phyloP scores from a whole-genome alignment of 2,329 filamentous ascomycete species.

The Mycosphaerella arachidis region DNA sequence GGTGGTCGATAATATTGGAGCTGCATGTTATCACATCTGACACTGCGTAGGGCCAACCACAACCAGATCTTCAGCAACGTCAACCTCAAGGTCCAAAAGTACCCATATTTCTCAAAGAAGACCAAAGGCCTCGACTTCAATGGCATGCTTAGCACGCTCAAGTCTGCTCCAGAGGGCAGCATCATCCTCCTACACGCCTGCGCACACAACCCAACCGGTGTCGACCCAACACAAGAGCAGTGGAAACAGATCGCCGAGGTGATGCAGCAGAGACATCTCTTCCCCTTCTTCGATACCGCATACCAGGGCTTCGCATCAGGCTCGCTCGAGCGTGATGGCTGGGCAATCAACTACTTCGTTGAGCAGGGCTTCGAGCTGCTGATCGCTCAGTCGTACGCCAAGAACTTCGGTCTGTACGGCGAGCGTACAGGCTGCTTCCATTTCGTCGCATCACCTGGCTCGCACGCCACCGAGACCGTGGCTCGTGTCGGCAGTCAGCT shows the following conservation, averaged over 20 bases:
- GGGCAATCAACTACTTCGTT: constrained; percentile 91
- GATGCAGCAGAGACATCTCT: constrained; percentile 73
- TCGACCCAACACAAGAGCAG: constrained; percentile 89
- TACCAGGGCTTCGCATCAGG: constrained; percentile 98
- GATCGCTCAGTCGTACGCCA: constrained; percentile 51
- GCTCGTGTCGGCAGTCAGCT: constrained; percentile 77
- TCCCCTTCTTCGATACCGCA: constrained; percentile 97
- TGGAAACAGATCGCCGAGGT: constrained; percentile 84
- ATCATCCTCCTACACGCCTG: constrained; percentile 92
- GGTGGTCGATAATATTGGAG: no score
- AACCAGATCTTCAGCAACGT: constrained; percentile 97
- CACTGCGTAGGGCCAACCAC: constrained; percentile 65
- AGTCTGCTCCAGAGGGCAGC: constrained; percentile 68
- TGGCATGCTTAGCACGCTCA: constrained; percentile 72
- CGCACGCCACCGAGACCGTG: constrained; percentile 59
- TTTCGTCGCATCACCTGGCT: constrained; percentile 69
- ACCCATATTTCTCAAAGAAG: constrained; percentile 88
- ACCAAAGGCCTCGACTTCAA: constrained; percentile 90
- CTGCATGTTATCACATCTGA: neutral
- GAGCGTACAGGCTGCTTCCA: constrained; percentile 97
- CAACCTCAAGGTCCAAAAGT: constrained; percentile 68
- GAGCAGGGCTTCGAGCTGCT: constrained; percentile 74
- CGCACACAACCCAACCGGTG: constrained; percentile 96
- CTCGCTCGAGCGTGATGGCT: constrained; percentile 76
- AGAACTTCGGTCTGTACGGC: constrained; percentile 77